A percentile compares a stretch with the other conserved stretches of the same genome.
Evolutionary conservation across 2,329 filamentous ascomycete species (phyloP).

Genomic region (Macroventuria anomochaeta): DNA sequence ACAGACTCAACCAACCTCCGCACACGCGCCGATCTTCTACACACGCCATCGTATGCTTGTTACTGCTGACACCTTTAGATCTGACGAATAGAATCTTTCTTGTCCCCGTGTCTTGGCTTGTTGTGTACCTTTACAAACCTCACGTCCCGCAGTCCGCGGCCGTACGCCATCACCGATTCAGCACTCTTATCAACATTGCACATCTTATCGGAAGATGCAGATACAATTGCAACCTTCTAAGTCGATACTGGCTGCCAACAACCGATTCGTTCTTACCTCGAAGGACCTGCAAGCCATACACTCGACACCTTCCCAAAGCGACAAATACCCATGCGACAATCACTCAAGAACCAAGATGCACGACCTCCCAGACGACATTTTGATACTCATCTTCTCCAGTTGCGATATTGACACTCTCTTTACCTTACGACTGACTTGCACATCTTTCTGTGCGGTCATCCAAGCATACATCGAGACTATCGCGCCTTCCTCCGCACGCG

Average conservation of each 20-base stretch:
- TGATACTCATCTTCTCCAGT: slow-evolving; percentile 17
- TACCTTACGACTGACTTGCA: slow-evolving; percentile 16
- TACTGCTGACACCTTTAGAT: not conserved
- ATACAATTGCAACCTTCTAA: not conserved
- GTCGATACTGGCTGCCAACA: not conserved
- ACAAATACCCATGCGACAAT: slow-evolving; percentile 8
- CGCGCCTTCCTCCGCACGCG: slow-evolving; percentile 21
- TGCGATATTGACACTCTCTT: slow-evolving; percentile 18
- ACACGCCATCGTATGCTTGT: not conserved
- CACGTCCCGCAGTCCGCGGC: not conserved
- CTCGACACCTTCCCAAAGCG: slow-evolving; percentile 6
- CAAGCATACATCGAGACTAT: slow-evolving; percentile 24
- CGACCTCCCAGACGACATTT: slow-evolving; percentile 28
- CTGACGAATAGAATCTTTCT: not conserved
- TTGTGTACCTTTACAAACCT: not conserved
- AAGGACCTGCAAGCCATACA: not conserved
- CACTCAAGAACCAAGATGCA: slow-evolving; percentile 1
- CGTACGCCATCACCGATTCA: not conserved
- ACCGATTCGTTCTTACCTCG: not conserved
- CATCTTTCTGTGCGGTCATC: slow-evolving; percentile 11
- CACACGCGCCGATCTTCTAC: not conserved
- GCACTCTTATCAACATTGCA: not conserved
- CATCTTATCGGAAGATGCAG: not conserved
- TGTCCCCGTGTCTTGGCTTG: not conserved
- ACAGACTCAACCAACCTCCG: not conserved